Percentiles rank a stretch among this genome's conserved stretches.
Evolutionary conservation across 352 stramenopile genomes (phyloP).

Genomic region (Phytophthora palmivora): DNA sequence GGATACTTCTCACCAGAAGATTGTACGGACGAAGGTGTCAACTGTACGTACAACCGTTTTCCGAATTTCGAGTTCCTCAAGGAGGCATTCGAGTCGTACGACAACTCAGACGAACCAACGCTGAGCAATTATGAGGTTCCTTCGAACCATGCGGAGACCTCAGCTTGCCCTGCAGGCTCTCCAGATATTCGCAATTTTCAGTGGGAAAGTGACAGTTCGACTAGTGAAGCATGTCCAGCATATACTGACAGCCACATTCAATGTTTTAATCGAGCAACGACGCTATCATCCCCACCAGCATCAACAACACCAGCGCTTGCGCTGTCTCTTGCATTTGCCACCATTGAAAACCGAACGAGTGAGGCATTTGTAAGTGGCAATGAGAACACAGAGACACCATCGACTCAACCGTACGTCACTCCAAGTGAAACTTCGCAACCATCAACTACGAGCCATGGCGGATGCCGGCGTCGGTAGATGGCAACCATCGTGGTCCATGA

Average conservation of each 20-base stretch:
- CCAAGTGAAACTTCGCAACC: slow-evolving; percentile 7
- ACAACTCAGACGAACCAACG: slow-evolving; percentile 40
- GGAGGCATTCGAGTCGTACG: slow-evolving; percentile 47
- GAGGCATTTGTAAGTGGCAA: background rate
- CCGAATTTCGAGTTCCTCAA: slow-evolving; percentile 75
- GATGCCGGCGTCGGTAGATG: slow-evolving; percentile 6
- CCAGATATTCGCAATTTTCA: slow-evolving; percentile 6
- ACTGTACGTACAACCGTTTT: slow-evolving; percentile 64
- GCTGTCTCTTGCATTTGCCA: slow-evolving; percentile 1
- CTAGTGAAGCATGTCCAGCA: slow-evolving; percentile 19
- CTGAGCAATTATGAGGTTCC: slow-evolving; percentile 33
- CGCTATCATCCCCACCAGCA: background rate
- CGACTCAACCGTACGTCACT: background rate
- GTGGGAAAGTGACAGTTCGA: slow-evolving; percentile 10
- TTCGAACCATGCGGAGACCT: slow-evolving; percentile 13
- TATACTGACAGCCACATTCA: slow-evolving; percentile 2
- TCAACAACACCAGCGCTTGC: background rate
- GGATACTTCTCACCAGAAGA: slow-evolving; percentile 74
- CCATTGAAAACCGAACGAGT: slow-evolving; percentile 5
- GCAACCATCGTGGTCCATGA: background rate
- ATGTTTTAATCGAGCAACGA: slow-evolving; percentile 2
- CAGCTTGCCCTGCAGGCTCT: background rate
- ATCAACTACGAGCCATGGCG: background rate
- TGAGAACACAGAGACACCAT: slow-evolving; percentile 1
- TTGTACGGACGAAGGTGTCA: slow-evolving; percentile 52